Base-by-base conservation (phyloP, 1,139 yeast species). In the Waltiozyma sp. region DNA sequence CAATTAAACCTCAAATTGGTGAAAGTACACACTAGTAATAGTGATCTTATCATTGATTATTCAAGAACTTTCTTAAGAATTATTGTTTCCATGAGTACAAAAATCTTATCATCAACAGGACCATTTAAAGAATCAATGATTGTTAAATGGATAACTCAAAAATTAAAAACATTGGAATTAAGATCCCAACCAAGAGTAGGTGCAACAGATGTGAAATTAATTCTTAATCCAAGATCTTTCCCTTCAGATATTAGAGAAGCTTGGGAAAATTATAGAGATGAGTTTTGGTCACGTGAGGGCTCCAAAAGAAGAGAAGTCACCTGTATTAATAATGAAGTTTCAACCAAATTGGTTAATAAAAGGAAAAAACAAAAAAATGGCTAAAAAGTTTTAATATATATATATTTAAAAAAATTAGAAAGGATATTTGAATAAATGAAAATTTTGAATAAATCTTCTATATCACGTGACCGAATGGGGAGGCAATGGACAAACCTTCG, bases 231-330 rank as follows among this genome's bases (percentile, higher is more conserved):
- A 1, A 69, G 96, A 43, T 80, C 80, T 1, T 91, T 89, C 61
- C 77, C 77, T 47, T 78, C 91, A 0, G 93, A 85, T 45, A 77
- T 85, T 4, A 71, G 96, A 51, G 96, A 89, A 59, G 93, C 89
- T 13, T 91, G 98, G 98, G 98, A 91, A 56, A 63, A 87, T 40
- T 91, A 89, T 56, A 66, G 98, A 46, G 86, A 86, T 54, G 96
- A 89, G 59, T 91, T 88, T 58, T 91, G 97, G 96, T 77, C 79
- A 28, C 72, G 83, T 53, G 96, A 88, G 59, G 83, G 88, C 1
- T 77, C 80, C 7, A 72, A 94, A 52, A 66, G 89, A 52, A 66
- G 87, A 42, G 52, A 50, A 10, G 34, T n/a, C n/a, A n/a, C n/a
- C n/a, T n/a, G n/a, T n/a, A n/a, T n/a, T n/a, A n/a, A n/a, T n/a